A percentile compares a stretch with the other conserved stretches of the same genome.
These are phyloP conservation scores for Salix udensis DNA, from an alignment of 345 rosid species.

Conservation along the genomic window DNA sequence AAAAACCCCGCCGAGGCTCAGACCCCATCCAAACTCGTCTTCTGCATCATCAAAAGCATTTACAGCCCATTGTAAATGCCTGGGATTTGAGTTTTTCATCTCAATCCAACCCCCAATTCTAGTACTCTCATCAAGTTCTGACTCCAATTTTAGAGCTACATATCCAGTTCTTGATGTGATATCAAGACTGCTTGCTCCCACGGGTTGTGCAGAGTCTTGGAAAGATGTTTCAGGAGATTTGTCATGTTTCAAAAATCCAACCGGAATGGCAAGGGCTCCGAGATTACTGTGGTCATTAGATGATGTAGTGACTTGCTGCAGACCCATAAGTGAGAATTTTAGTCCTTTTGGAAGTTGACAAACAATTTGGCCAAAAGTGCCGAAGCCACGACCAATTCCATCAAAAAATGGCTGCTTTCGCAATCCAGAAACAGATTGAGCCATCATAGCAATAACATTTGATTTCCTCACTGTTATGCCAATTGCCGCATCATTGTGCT, in stretches of 20 bases:
- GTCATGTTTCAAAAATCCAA: slow-evolving; percentile 33
- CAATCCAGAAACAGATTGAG: slow-evolving; percentile 51
- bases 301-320: slow-evolving; percentile 41
- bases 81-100: slow-evolving; percentile 45
- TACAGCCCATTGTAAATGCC: slow-evolving; percentile 54
- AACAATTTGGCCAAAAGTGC: slow-evolving; percentile 68
- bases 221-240: slow-evolving; percentile 18
- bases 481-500: slow-evolving; percentile 53
- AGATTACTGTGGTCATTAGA: slow-evolving; percentile 21
- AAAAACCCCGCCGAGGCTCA: slow-evolving; percentile 48
- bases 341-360: slow-evolving; percentile 51
- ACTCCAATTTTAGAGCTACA: slow-evolving; percentile 62
- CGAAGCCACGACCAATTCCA: slow-evolving; percentile 37
- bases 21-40: slow-evolving; percentile 78
- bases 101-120: slow-evolving; percentile 76
- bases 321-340: slow-evolving; percentile 60
- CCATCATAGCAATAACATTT: slow-evolving; percentile 56
- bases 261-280: slow-evolving; percentile 55
- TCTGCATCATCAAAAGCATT: slow-evolving; percentile 53
- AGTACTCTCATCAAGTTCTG: slow-evolving; percentile 52
- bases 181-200: slow-evolving; percentile 17
- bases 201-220: slow-evolving; percentile 25
- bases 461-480: slow-evolving; percentile 61
- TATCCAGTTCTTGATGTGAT: slow-evolving; percentile 28
- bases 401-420: slow-evolving; percentile 27